Conservation (phyloP, 768 basidiomycete genomes). For the Suillus ampliporus region DNA sequence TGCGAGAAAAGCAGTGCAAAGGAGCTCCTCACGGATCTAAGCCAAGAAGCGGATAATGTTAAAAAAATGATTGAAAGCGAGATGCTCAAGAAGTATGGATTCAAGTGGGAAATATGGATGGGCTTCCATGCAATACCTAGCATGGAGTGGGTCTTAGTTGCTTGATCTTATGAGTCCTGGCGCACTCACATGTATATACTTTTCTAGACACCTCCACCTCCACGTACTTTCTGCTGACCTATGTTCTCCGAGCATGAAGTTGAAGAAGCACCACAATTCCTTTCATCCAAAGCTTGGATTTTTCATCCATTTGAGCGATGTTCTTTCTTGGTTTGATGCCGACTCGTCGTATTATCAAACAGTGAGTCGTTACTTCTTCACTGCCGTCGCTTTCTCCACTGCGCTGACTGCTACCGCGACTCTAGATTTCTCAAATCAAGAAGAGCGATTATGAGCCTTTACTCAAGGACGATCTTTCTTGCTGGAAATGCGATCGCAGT, state of each 20-base stretch:
- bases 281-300: slow-evolving; percentile 87
- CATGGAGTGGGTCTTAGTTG: slow-evolving; percentile 68
- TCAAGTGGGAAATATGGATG: slow-evolving; percentile 75
- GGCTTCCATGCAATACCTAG: slow-evolving; percentile 90
- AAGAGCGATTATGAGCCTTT: slow-evolving; percentile 62
- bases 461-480: slow-evolving; percentile 69
- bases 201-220: slow-evolving; percentile 75
- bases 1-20: slow-evolving; percentile 60
- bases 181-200: not conserved
- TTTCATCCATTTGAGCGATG: slow-evolving; percentile 78
- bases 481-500: slow-evolving; percentile 69
- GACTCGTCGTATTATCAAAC: slow-evolving; percentile 57
- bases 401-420: slow-evolving; percentile 10
- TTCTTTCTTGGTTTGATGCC: slow-evolving; percentile 82
- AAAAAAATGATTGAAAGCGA: slow-evolving; percentile 74
- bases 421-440: slow-evolving; percentile 60
- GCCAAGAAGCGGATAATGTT: slow-evolving; percentile 59
- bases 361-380: slow-evolving; percentile 43
- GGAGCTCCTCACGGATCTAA: slow-evolving; percentile 55
- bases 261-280: slow-evolving; percentile 91
- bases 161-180: not conserved
- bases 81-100: slow-evolving; percentile 77
- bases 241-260: slow-evolving; percentile 71
- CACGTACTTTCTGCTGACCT: slow-evolving; percentile 87
- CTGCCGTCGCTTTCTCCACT: not conserved